Evolutionary conservation across 2,329 filamentous ascomycete species (phyloP), one percentile per base, ranked within the genome.

Genomic region (Xylariaceae sp.): DNA sequence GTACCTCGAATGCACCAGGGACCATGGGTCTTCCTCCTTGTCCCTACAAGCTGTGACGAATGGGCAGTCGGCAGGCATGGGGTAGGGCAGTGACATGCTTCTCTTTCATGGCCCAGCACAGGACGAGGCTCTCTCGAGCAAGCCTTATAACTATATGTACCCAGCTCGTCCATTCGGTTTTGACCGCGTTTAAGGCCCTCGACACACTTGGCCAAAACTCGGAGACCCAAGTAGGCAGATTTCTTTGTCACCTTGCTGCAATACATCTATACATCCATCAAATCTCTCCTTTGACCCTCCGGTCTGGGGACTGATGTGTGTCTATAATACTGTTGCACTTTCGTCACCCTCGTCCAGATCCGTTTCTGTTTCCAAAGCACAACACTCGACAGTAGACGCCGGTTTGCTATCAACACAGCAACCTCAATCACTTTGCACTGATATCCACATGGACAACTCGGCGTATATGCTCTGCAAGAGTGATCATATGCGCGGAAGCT

Each of bases 401-500:
- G 36, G 45, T 36, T 61, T 55, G 39, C 49, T 57, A 52, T 49
- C 50, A 22, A 36, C 47, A 39, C 52, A 49, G 33, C 49, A 46
- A 44, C 39, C 47, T 15, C 46, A 53, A 47, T 43, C 47, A 9
- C 44, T 55, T 45, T 39, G 47, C 15, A 54, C 47, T 22, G 44
- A 53, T 35, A 44, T 58, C 47, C 52, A 57, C 46, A 65, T 65
- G 63, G 61, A 59, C 40, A 60, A 62, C 42, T 53, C 51, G 39
- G 36, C 45, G 14, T 64, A 65, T 45, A 54, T 58, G 47, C 51
- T 60, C 18, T 40, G 55, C 9, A 54, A 55, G 45, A 50, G 56
- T 44, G 45, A 48, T 43, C 61, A 58, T 39, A 60, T 59, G 46
- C 57, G 52, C 46, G 58, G 59, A 47, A 53, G 49, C 48, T 44